phyloP scores from a whole-genome alignment of 169 alveolate genomes.

The Eimeria maxima region DNA sequence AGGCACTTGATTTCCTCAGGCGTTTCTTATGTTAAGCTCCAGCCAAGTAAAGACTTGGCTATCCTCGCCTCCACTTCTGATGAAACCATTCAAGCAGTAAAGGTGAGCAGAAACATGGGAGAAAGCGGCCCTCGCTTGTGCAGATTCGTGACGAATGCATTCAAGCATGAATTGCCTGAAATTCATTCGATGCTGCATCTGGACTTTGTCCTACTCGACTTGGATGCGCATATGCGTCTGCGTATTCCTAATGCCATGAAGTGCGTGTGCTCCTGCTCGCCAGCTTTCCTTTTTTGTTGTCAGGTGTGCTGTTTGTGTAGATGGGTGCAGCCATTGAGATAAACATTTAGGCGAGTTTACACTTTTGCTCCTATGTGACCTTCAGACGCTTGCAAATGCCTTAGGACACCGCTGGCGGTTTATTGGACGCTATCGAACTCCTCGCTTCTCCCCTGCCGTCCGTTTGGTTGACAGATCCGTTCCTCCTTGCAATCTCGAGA shows the following conservation, averaged over 20 bases:
- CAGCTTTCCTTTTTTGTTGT: background rate
- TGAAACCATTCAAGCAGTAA: conserved; percentile 79
- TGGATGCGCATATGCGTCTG: background rate
- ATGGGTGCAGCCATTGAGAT: background rate
- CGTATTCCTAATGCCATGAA: background rate
- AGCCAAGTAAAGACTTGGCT: conserved; percentile 81
- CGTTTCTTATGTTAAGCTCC: conserved; percentile 70
- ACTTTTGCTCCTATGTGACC: background rate
- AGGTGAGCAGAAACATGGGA: conserved; percentile 14
- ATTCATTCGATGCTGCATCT: background rate
- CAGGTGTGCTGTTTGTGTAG: background rate
- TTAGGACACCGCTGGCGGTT: conserved; percentile 68
- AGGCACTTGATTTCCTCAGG: background rate
- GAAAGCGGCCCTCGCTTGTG: background rate
- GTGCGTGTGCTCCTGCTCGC: conserved; percentile 4
- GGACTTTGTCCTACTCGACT: no score
- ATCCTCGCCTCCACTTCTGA: conserved; percentile 61
- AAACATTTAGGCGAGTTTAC: no score
- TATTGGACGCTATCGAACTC: conserved; percentile 7
- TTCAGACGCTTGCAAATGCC: conserved; percentile 67
- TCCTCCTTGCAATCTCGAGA: background rate
- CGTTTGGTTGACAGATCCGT: conserved; percentile 38
- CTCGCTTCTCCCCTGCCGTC: conserved; percentile 53
- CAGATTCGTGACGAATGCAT: background rate
- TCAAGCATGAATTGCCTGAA: background rate